phyloP scores from a whole-genome alignment of 345 rosid species.

The Excoecaria agallocha region DNA sequence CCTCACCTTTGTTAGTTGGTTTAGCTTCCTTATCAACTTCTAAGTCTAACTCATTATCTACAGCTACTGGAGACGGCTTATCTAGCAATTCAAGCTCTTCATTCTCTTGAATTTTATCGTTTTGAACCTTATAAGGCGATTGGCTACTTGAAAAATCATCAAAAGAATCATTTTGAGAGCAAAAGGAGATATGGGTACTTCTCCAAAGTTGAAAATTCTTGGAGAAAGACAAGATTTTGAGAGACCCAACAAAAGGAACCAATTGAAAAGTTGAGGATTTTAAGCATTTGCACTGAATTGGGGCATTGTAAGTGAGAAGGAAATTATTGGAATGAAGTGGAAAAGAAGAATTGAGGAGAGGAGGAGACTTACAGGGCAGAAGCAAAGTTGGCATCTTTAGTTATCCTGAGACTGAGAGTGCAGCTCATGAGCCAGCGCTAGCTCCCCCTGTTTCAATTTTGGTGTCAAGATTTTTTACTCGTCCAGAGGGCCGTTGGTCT shows the following conservation, averaged over 20 bases:
- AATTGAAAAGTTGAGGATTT: slow-evolving; percentile 24
- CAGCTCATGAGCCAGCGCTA: slow-evolving; percentile 19
- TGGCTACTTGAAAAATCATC: slow-evolving; percentile 35
- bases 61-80: slow-evolving; percentile 55
- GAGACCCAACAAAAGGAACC: slow-evolving; percentile 12
- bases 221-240: slow-evolving; percentile 10
- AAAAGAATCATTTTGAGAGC: slow-evolving; percentile 38
- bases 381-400: slow-evolving; percentile 49
- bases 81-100: slow-evolving; percentile 65
- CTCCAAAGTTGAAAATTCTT: slow-evolving; percentile 27
- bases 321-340: slow-evolving; percentile 1
- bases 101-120: slow-evolving; percentile 22
- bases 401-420: slow-evolving; percentile 28
- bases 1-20: slow-evolving; percentile 49
- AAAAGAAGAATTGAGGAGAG: slow-evolving; percentile 24
- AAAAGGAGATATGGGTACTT: slow-evolving; percentile 29
- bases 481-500: background rate
- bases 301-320: slow-evolving; percentile 6
- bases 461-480: background rate
- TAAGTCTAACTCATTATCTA: slow-evolving; percentile 24
- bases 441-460: background rate
- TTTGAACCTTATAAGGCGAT: slow-evolving; percentile 31
- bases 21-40: slow-evolving; percentile 32
- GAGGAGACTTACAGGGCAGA: slow-evolving; percentile 48
- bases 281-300: slow-evolving; percentile 16